Base-by-base conservation (phyloP, 2,329 filamentous ascomycete species). In the Paraconiothyrium brasiliense region DNA sequence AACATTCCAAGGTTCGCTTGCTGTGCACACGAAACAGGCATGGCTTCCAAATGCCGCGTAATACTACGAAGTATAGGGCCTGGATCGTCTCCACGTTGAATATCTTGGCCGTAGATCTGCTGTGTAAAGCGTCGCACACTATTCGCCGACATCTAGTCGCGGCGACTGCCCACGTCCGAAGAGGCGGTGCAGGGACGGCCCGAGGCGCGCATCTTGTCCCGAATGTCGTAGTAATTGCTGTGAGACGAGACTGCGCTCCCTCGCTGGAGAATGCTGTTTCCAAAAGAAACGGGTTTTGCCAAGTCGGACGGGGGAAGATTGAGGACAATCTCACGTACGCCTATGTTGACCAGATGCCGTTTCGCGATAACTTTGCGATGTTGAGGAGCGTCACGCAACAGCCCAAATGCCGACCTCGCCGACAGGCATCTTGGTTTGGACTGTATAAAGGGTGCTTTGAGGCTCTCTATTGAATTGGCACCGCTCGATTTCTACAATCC, bases 271-370 rank as follows among this genome's bases (percentile, higher is more conserved):
- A 46, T 55, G 52, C 35, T 32, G 39, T 46, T 55, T 46, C 27
- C 14, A 55, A 22, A 55, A 34, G 41, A 34, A 46, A 55, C 22
- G 37, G 52, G n/a, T 34, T 22, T 27, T 55, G 52, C 52, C 52
- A 55, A 55, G 52, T 46, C 52, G 52, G 52, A 14, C 8, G 27
- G 46, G 16, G 7, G 41, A 41, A 8, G 27, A 9, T 41, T 48
- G 46, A 9, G 37, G 50, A n/a, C 16, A 39, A 46, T 22, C 11
- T 46, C 39, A 46, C 46, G 39, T 41, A 41, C 41, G 52, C 34
- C 9, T 27, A 20, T 3, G 11, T 13, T 44, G 41, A 34, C 14
- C 39, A 34, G 22, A 34, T 20, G 41, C n/a, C 13, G 20, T 20
- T 20, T 20, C 20, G 20, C 20, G 20, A 20, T 20, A 20, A 20